phyloP scores from a whole-genome alignment of 1,284 basidiomycete species.

The Apiotrichum akiyoshidainum region DNA sequence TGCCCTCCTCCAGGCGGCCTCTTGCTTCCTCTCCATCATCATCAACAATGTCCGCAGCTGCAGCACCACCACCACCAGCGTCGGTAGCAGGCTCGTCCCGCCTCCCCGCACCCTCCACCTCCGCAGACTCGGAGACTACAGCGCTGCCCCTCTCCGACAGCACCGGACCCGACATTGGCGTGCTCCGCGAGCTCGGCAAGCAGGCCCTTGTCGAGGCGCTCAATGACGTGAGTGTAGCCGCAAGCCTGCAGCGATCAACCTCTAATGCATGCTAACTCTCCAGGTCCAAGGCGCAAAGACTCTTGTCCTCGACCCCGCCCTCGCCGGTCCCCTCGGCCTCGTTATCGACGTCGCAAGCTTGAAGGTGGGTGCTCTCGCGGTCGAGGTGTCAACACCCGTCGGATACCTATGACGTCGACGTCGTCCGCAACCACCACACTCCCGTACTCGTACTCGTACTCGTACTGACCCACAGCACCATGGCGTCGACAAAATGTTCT shows the following conservation, averaged over 20 bases:
- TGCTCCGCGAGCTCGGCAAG: conserved; percentile 71
- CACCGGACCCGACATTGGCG: conserved; percentile 60
- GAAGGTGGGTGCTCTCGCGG: conserved; percentile 60
- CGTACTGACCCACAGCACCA: conserved; percentile 65
- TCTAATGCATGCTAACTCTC: too few species aligned
- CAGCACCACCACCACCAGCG: conserved; percentile 13
- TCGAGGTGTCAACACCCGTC: too few species aligned
- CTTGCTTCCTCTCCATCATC: background rate
- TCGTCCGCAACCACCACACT: background rate
- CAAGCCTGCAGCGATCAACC: background rate
- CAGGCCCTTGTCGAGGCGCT: conserved; percentile 73
- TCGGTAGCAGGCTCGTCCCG: conserved; percentile 23
- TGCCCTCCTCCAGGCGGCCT: too few species aligned
- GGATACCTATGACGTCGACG: background rate
- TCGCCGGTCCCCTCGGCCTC: conserved; percentile 88
- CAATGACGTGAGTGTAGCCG: conserved; percentile 62
- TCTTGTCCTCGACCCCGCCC: conserved; percentile 79
- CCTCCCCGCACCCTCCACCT: conserved; percentile 42
- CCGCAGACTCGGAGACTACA: conserved; percentile 45
- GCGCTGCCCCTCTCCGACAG: conserved; percentile 19
- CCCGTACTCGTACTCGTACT: too few species aligned
- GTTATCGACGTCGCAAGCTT: conserved; percentile 87
- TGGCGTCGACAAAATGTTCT: conserved; percentile 99
- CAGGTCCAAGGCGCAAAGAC: conserved; percentile 94
- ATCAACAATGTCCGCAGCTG: background rate